These are phyloP conservation scores for Tuber indicum DNA, from an alignment of 495 filamentous ascomycete genomes.

Conservation along the genomic window DNA sequence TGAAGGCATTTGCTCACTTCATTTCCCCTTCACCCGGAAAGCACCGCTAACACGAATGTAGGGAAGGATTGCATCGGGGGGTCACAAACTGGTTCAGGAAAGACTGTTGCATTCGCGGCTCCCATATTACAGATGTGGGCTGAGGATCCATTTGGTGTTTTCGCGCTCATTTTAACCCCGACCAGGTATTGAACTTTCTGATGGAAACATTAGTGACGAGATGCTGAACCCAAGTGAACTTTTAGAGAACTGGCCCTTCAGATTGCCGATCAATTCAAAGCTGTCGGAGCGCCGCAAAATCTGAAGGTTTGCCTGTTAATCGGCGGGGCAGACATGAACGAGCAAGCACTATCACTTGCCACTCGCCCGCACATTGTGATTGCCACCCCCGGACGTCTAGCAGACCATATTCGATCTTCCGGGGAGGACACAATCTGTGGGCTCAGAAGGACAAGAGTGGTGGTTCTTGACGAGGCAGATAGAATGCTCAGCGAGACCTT, in stretches of 20 bases:
- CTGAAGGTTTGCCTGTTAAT: slow-evolving; percentile 82
- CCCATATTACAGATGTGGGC: slow-evolving; percentile 93
- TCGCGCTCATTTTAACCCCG: slow-evolving; percentile 79
- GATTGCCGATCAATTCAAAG: slow-evolving; percentile 90
- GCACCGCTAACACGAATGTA: slow-evolving; percentile 12
- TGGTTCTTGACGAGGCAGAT: slow-evolving; percentile 95
- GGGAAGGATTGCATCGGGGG: slow-evolving; percentile 83
- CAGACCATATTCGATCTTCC: slow-evolving; percentile 85
- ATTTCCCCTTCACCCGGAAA: neutral
- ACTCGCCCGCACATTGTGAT: slow-evolving; percentile 84
- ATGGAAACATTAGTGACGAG: slow-evolving; percentile 7
- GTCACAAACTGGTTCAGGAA: slow-evolving; percentile 92
- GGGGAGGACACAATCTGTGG: slow-evolving; percentile 83
- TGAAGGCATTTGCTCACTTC: slow-evolving; percentile 50
- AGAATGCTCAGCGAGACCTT: slow-evolving; percentile 57
- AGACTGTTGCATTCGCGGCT: slow-evolving; percentile 93
- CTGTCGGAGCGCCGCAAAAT: slow-evolving; percentile 75
- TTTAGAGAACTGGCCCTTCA: slow-evolving; percentile 82
- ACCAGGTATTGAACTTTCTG: slow-evolving; percentile 54
- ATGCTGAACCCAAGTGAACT: neutral
- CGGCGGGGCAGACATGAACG: slow-evolving; percentile 85
- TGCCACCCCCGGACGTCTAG: slow-evolving; percentile 86
- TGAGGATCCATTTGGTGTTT: slow-evolving; percentile 84
- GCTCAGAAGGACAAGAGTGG: slow-evolving; percentile 67
- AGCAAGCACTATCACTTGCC: slow-evolving; percentile 75